Conservation (phyloP, 208 protist species). For the Polymyxa betae region DNA sequence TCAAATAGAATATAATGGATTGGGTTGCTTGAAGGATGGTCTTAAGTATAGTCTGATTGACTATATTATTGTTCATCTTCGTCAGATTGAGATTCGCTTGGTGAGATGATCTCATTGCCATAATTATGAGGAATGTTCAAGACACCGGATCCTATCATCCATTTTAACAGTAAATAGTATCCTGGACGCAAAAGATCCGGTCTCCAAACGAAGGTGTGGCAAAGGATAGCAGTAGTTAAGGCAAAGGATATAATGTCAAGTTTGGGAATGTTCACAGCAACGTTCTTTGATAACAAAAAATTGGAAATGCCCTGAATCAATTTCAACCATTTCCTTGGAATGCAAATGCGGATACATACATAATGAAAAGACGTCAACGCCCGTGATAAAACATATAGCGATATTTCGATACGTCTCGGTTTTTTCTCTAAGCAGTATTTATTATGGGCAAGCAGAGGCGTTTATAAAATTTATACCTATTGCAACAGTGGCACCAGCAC, state of each 20-base stretch:
- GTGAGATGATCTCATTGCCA: too few relatives aligned
- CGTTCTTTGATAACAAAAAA: neutral
- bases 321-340: neutral
- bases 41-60: too few relatives aligned
- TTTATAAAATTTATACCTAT: constrained; percentile 3
- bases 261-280: neutral
- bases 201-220: constrained; percentile 22
- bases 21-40: too few relatives aligned
- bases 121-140: neutral
- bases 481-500: constrained; percentile 3
- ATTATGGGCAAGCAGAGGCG: neutral
- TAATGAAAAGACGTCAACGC: neutral
- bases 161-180: constrained; percentile 26
- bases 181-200: neutral
- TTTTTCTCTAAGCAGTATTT: neutral
- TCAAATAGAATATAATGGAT: too few relatives aligned
- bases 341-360: neutral
- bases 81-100: too few relatives aligned
- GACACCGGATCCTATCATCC: neutral
- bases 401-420: neutral
- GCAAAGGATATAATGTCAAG: neutral
- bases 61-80: too few relatives aligned
- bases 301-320: neutral
- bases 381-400: neutral
- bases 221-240: neutral